Percentiles rank a stretch among this genome's conserved stretches.
These are phyloP conservation scores for Talinum fruticosum DNA, from an alignment of 148 eudicot species.

Conservation along the genomic window DNA sequence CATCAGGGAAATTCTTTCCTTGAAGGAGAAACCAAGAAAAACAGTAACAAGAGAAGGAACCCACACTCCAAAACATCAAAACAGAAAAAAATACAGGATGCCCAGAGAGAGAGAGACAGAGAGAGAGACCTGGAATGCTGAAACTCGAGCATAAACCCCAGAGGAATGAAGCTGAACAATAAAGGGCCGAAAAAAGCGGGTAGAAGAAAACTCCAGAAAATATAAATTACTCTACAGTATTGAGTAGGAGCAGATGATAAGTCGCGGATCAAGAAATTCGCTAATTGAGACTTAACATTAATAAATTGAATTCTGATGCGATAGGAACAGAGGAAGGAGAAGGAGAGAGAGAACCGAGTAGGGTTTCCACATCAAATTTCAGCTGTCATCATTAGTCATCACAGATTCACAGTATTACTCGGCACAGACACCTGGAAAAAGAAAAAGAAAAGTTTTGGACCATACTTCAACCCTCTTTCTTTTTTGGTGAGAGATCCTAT, in stretches of 20 bases:
- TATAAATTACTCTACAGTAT: too few species aligned
- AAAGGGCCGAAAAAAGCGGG: not conserved
- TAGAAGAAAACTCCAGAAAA: not conserved
- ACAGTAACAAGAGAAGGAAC: not conserved
- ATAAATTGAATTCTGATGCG: not conserved
- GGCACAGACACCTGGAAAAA: too few species aligned
- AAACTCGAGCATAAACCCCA: not conserved
- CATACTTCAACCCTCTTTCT: too few species aligned
- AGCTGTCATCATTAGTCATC: too few species aligned
- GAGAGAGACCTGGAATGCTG: slow-evolving; percentile 13
- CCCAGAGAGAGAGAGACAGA: not conserved
- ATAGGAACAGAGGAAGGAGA: not conserved
- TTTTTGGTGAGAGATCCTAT: too few species aligned
- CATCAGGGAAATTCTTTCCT: not conserved
- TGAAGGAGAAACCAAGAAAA: not conserved
- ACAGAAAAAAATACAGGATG: not conserved
- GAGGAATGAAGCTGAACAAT: slow-evolving; percentile 9
- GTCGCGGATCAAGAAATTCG: not conserved
- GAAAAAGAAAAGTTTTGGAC: too few species aligned
- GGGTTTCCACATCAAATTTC: not conserved
- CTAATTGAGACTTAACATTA: not conserved
- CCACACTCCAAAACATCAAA: not conserved
- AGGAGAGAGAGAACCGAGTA: not conserved
- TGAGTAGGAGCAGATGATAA: not conserved
- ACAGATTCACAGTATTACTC: too few species aligned